Conservation (phyloP, 768 basidiomycete species). For the Boletellus sp. region DNA sequence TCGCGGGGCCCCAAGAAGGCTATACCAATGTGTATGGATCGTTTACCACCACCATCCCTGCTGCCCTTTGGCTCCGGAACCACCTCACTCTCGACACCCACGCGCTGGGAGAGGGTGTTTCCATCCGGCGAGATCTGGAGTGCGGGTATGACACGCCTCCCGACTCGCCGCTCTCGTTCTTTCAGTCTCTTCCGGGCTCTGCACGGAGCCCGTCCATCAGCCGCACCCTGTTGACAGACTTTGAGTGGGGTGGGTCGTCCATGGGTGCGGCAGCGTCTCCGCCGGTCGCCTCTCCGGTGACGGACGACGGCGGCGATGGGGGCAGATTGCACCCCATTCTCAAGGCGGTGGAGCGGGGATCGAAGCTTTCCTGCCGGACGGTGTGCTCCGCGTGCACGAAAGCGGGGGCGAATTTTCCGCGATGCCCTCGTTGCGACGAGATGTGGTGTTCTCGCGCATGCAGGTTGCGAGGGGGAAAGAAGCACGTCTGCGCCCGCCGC, state of each 20-base stretch:
- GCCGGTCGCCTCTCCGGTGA: slow-evolving; percentile 17
- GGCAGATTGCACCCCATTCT: slow-evolving; percentile 42
- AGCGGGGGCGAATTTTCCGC: slow-evolving; percentile 52
- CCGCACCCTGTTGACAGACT: slow-evolving; percentile 35
- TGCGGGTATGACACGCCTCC: slow-evolving; percentile 27
- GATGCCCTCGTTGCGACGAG: slow-evolving; percentile 55
- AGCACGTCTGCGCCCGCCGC: slow-evolving; percentile 42
- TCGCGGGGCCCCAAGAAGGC: slow-evolving; percentile 23
- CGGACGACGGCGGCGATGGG: slow-evolving; percentile 6
- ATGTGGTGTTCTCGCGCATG: slow-evolving; percentile 67
- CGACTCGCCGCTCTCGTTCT: slow-evolving; percentile 26
- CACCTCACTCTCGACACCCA: slow-evolving; percentile 20
- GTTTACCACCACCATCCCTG: slow-evolving; percentile 39
- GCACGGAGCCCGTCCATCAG: slow-evolving; percentile 39
- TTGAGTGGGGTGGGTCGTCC: slow-evolving; percentile 10
- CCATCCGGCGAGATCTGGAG: slow-evolving; percentile 1
- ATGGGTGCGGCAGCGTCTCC: slow-evolving; percentile 7
- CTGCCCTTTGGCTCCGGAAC: slow-evolving; percentile 28
- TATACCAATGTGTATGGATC: slow-evolving; percentile 33
- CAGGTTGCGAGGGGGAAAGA: slow-evolving; percentile 48
- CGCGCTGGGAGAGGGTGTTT: slow-evolving; percentile 1
- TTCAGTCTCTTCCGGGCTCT: slow-evolving; percentile 12
- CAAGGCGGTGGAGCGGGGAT: slow-evolving; percentile 47
- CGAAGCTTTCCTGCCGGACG: slow-evolving; percentile 43
- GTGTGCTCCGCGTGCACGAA: slow-evolving; percentile 53